A percentile compares a stretch with the other conserved stretches of the same genome.
These are phyloP conservation scores for Wickerhamomyces hampshirensis DNA, from an alignment of 805 yeast species.

Conservation along the genomic window DNA sequence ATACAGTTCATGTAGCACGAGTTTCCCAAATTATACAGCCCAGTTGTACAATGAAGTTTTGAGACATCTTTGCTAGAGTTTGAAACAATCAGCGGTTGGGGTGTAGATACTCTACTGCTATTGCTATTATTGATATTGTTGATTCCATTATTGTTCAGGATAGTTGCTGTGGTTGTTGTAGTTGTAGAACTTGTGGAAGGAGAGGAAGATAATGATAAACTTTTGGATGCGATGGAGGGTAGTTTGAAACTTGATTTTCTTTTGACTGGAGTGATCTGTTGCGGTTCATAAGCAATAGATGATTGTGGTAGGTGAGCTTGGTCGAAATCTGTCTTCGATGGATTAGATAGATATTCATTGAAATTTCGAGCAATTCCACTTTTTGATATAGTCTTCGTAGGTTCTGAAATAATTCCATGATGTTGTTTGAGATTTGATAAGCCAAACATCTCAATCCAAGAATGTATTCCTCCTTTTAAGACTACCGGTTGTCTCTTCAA, in stretches of 20 bases:
- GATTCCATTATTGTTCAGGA: background rate
- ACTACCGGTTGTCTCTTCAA: slow-evolving; percentile 39
- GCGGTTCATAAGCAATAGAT: slow-evolving; percentile 1
- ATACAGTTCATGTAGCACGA: slow-evolving; percentile 92
- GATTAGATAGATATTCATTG: slow-evolving; percentile 16
- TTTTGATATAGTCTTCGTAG: slow-evolving; percentile 13
- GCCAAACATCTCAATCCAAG: slow-evolving; percentile 31
- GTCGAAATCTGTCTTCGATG: slow-evolving; percentile 15
- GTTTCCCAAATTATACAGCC: slow-evolving; percentile 79
- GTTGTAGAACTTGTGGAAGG: too few relatives aligned
- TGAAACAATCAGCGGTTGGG: slow-evolving; percentile 7
- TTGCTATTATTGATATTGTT: background rate
- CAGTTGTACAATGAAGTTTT: slow-evolving; percentile 45
- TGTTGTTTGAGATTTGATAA: slow-evolving; percentile 15
- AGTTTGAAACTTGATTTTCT: slow-evolving; percentile 7
- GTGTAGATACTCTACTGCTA: slow-evolving; percentile 1
- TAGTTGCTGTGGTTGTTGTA: slow-evolving; percentile 1
- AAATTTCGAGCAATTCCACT: slow-evolving; percentile 10
- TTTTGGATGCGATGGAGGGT: slow-evolving; percentile 3
- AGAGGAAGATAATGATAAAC: too few relatives aligned
- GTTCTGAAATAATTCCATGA: slow-evolving; percentile 16
- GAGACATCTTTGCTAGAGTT: slow-evolving; percentile 2
- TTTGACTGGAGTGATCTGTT: slow-evolving; percentile 7
- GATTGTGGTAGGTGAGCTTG: slow-evolving; percentile 6
- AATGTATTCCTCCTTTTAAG: slow-evolving; percentile 51